Conservation (phyloP, 139 green algal species). For the Klebsormidium nitens region DNA sequence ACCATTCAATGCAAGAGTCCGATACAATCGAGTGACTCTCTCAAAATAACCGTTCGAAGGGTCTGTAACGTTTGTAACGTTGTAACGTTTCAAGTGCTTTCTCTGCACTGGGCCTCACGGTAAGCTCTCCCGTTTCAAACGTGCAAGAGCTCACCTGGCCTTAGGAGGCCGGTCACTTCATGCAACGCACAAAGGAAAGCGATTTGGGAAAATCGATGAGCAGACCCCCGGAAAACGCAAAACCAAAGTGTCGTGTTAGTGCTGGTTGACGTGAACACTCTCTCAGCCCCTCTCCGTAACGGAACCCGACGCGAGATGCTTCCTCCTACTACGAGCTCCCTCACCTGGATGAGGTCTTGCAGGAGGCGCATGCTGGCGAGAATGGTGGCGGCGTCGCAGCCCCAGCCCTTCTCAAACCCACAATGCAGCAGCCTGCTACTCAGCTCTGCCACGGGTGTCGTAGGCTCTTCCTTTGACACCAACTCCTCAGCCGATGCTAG, state of each 20-base stretch:
- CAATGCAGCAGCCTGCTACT: conserved; percentile 31
- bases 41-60: too few species aligned
- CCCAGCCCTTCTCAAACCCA: conserved; percentile 70
- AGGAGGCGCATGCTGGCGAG: conserved; percentile 57
- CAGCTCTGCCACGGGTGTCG: too few species aligned
- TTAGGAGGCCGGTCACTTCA: too few species aligned
- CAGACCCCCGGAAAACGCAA: neutral
- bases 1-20: too few species aligned
- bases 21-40: too few species aligned
- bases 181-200: too few species aligned
- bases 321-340: neutral
- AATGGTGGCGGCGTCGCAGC: conserved; percentile 49
- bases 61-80: too few species aligned
- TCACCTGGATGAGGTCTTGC: conserved; percentile 63
- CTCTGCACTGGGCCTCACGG: too few species aligned
- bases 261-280: neutral
- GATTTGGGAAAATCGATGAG: neutral
- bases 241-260: neutral
- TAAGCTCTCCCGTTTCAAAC: too few species aligned
- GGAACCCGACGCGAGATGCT: neutral
- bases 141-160: too few species aligned
- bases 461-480: neutral
- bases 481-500: neutral
- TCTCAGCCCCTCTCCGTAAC: neutral
- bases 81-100: too few species aligned